Base-by-base conservation (phyloP, 148 eudicot genomes). In the Spergularia bocconei region DNA sequence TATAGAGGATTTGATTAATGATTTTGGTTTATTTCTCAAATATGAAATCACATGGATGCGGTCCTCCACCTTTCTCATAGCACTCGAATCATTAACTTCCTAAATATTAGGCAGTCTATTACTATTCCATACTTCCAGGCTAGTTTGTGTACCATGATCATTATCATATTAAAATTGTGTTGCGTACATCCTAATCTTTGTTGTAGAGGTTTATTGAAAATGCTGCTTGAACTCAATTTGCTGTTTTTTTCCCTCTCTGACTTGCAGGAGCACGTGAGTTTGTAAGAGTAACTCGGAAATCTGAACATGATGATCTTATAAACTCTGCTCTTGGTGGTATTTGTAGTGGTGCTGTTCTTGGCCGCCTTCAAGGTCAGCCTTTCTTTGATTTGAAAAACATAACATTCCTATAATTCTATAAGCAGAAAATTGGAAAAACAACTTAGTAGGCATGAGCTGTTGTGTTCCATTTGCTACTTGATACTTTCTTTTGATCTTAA, bases 281-380 rank as follows among this genome's bases (percentile, higher is more conserved):
- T 78, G 86, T 86, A 13, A 86, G 87, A 87, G 88, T 77, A 21
- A 87, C 89, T 69, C 84, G 96, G 76, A 80, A 72, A 51, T 79
- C 90, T 1, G 83, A 75, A 38, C 89, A 86, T 80, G 91, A 79
- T 74, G 98, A 93, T 79, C 84, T 93, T 62, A 41, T 89, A 55
- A 87, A 93, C 78, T 93, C 96, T 67, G 89, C 85, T 58, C 69
- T 93, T 75, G 98, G 86, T 79, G 96, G 98, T 66, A 79, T 89
- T 75, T 90, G 91, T 78, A 87, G 80, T 79, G 98, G 98, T 56
- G 96, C 98, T 69, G 73, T 93, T 84, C 93, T 93, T 23, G 98
- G 96, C 60, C 91, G 91, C 71, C 88, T 93, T 74, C 98, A 90
- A 89, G 98, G 98, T 93, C 7, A 76, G 80, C 25, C 59, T n/a